phyloP scores from a whole-genome alignment of 768 basidiomycete genomes.

The Suillus americanus region DNA sequence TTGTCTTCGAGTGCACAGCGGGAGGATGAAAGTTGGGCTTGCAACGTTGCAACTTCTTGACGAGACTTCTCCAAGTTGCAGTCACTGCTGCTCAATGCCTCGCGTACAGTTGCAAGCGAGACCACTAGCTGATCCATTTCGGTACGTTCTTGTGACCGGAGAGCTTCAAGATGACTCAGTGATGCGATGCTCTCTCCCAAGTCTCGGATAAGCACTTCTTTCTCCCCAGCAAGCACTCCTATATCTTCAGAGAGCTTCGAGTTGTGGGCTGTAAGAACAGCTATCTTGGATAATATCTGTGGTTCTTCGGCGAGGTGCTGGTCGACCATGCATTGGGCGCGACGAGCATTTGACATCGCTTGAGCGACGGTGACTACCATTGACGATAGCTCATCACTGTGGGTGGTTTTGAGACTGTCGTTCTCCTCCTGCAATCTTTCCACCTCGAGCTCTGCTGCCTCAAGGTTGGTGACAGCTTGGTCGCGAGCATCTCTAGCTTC shows the following conservation, averaged over 20 bases:
- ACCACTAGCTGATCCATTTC: constrained; percentile 21
- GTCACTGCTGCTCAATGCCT: constrained; percentile 15
- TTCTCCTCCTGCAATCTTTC: constrained; percentile 42
- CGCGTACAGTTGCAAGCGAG: constrained; percentile 23
- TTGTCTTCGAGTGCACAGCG: constrained; percentile 19
- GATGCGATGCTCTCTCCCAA: neutral
- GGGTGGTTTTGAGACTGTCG: constrained; percentile 19
- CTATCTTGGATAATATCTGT: constrained; percentile 11
- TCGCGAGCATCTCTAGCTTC: constrained; percentile 75
- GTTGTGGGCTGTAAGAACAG: constrained; percentile 18
- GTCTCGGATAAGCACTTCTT: neutral
- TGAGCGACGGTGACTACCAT: constrained; percentile 41
- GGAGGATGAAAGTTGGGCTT: constrained; percentile 17
- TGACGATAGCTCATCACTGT: constrained; percentile 35
- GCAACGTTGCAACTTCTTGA: constrained; percentile 12
- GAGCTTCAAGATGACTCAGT: constrained; percentile 13
- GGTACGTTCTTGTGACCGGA: constrained; percentile 7
- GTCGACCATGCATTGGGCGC: constrained; percentile 10
- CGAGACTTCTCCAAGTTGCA: constrained; percentile 14
- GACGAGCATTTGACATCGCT: constrained; percentile 34
- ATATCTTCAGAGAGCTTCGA: constrained; percentile 15
- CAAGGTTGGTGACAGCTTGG: constrained; percentile 52
- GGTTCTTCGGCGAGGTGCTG: constrained; percentile 2
- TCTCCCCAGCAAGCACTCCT: constrained; percentile 11
- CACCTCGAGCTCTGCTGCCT: constrained; percentile 61